phyloP scores from a whole-genome alignment of 2,329 filamentous ascomycete genomes.

The Talaromyces piceae region DNA sequence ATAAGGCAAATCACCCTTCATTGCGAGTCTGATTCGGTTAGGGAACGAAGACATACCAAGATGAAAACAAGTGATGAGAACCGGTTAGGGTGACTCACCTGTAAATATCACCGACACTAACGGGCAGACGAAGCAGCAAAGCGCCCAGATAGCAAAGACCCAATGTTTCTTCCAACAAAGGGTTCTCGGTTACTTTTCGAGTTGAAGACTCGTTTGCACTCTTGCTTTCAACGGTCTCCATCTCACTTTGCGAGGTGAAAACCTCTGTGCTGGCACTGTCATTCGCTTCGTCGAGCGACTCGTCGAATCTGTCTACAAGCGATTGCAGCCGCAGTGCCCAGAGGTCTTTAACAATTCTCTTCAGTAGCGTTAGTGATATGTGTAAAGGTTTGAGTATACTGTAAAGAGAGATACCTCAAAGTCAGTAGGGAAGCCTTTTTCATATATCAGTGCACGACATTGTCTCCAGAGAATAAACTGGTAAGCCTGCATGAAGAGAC shows the following conservation, averaged over 20 bases:
- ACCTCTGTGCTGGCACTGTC: slow-evolving; percentile 34
- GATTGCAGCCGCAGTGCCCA: slow-evolving; percentile 69
- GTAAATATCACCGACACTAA: slow-evolving; percentile 65
- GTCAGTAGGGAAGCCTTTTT: slow-evolving; percentile 60
- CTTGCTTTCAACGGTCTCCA: slow-evolving; percentile 16
- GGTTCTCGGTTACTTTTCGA: slow-evolving; percentile 38
- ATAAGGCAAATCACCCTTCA: slow-evolving; percentile 69
- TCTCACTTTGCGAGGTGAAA: slow-evolving; percentile 51
- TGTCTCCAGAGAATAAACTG: slow-evolving; percentile 83
- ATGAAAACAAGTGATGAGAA: no score
- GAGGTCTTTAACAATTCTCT: slow-evolving; percentile 66
- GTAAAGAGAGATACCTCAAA: slow-evolving; percentile 51
- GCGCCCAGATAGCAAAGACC: slow-evolving; percentile 73
- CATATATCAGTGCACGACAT: slow-evolving; percentile 61
- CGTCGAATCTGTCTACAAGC: slow-evolving; percentile 42
- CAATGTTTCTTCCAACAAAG: slow-evolving; percentile 66
- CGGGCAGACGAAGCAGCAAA: slow-evolving; percentile 65
- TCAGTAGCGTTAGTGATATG: slow-evolving; percentile 2
- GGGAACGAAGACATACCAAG: no score
- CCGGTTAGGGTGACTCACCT: slow-evolving; percentile 27
- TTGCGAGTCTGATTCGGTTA: slow-evolving; percentile 25
- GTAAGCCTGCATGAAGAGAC: slow-evolving; percentile 74
- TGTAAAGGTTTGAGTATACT: not conserved
- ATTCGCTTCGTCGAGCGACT: slow-evolving; percentile 22
- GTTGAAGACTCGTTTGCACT: not conserved